Percentiles rank a stretch among this genome's conserved stretches.
These are phyloP conservation scores for Hypholoma fasciculare DNA, from an alignment of 768 basidiomycete species.

Conservation along the genomic window DNA sequence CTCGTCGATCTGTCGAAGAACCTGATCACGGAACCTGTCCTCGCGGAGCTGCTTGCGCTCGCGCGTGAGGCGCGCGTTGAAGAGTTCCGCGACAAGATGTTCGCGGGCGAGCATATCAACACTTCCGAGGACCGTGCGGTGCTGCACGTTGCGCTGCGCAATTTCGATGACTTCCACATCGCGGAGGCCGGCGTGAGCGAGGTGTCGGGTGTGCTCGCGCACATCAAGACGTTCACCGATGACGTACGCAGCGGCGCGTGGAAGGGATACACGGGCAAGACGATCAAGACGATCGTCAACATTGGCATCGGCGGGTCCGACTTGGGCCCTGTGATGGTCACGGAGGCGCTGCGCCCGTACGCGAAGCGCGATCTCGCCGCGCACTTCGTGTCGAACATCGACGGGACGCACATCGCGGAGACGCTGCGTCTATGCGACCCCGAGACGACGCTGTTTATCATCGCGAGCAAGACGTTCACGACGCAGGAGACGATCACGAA, in stretches of 20 bases:
- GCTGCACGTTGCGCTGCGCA: constrained; percentile 90
- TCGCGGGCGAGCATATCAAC: constrained; percentile 95
- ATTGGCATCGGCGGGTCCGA: constrained; percentile 99
- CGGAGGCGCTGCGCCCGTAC: constrained; percentile 94
- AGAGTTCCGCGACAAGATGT: constrained; percentile 88
- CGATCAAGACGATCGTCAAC: constrained; percentile 94
- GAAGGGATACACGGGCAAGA: constrained; percentile 98
- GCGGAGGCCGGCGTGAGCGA: constrained; percentile 79
- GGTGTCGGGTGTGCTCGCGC: constrained; percentile 79
- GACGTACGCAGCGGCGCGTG: constrained; percentile 82
- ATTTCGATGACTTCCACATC: constrained; percentile 76
- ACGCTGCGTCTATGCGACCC: constrained; percentile 78
- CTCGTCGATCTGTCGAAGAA: constrained; percentile 98
- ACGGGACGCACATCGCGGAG: constrained; percentile 96
- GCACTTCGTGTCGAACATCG: constrained; percentile 96
- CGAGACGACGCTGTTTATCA: constrained; percentile 94
- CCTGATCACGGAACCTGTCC: constrained; percentile 84
- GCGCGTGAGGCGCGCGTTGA: constrained; percentile 88
- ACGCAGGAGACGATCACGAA: constrained; percentile 99
- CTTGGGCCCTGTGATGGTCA: constrained; percentile 98
- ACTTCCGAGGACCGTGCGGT: constrained; percentile 98
- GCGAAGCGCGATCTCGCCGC: constrained; percentile 84
- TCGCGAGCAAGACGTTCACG: constrained; percentile 99
- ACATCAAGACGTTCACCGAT: constrained; percentile 91
- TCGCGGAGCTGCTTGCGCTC: constrained; percentile 74